Evolutionary conservation across 1,284 basidiomycete species (phyloP), one percentile per base, ranked within the genome.

Genomic region (Caloboletus firmus): DNA sequence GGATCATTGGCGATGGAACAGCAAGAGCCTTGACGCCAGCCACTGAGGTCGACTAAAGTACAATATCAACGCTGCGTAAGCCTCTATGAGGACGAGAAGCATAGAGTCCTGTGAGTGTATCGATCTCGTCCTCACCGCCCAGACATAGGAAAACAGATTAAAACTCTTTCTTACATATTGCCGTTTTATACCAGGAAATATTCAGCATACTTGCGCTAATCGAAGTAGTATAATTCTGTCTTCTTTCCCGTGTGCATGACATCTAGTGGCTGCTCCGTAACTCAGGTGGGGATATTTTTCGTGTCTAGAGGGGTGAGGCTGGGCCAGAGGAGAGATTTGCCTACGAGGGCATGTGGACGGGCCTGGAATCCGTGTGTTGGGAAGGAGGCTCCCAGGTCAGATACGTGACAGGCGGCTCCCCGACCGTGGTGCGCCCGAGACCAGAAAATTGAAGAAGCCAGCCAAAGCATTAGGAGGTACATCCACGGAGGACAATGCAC

Each of bases 61-160:
- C 28, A 26, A 4, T 32, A 9, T 39, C 8, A 22, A 24, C 34
- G 9, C 18, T 34, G 11, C 10, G 24, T 20, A 34, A 13, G n/a
- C 1, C 8, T n/a, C 12, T 22, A 11, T 9, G 2, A n/a, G 32
- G 22, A 40, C 9, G 8, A 12, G 13, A 39, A 12, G 13, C n/a
- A n/a, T n/a, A n/a, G n/a, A n/a, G n/a, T n/a, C n/a, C n/a, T 50
- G 54, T 50, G 20, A 52, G 49, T 22, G 26, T 22, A 13, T 15
- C 32, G 18, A 28, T 50, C 18, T 50, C n/a, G 22, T 24, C 40
- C 9, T 12, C 18, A 22, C 20, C n/a, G 13, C 17, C 17, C 4
- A 12, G 28, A 5, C 8, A 9, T n/a, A n/a, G 10, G 18, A 8
- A 20, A 20, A 17, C 9, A 11, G 15, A 18, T 45, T 6, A 18